These are phyloP conservation scores for Microbotryomycetes sp. DNA, from an alignment of 1,284 basidiomycete genomes.

Conservation along the genomic window DNA sequence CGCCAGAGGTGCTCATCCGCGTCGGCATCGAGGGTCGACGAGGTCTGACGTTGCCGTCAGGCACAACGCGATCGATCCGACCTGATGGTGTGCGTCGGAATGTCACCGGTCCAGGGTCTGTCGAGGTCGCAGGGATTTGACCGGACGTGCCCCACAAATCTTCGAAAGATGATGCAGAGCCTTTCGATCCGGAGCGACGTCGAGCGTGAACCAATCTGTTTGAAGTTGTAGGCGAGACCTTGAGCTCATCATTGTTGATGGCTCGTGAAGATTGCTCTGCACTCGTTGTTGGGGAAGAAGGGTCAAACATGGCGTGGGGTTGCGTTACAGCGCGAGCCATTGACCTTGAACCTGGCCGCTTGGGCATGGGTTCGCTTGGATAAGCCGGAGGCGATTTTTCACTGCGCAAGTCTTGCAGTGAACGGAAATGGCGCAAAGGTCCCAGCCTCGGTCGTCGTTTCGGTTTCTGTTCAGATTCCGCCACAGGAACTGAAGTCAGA, in stretches of 20 bases:
- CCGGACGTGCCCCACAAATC: conserved; percentile 19
- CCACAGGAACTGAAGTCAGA: not conserved
- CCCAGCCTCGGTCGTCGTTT: conserved; percentile 15
- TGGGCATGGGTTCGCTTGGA: not conserved
- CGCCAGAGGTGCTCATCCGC: conserved; percentile 1
- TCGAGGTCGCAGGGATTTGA: conserved; percentile 1
- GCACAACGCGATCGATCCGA: conserved; percentile 19
- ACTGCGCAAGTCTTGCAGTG: conserved; percentile 31
- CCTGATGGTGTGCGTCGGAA: conserved; percentile 31
- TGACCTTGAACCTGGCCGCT: conserved; percentile 2
- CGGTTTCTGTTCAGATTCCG: no score
- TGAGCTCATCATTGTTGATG: not conserved
- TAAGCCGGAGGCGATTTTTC: conserved; percentile 2
- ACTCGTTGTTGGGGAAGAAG: not conserved
- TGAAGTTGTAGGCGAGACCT: not conserved
- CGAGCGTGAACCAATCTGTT: no score
- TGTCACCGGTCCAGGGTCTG: not conserved
- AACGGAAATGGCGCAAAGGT: conserved; percentile 30
- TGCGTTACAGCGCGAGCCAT: conserved; percentile 28
- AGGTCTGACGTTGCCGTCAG: not conserved
- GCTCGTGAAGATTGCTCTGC: not conserved
- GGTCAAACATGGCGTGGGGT: conserved; percentile 6
- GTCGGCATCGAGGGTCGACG: conserved; percentile 2
- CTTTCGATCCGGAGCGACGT: conserved; percentile 8
- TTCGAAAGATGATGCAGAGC: conserved; percentile 17